Percentiles rank a stretch among this genome's conserved stretches.
These are phyloP conservation scores for Ceratobasidium sp. DNA, from an alignment of 1,284 basidiomycete genomes.

Conservation along the genomic window DNA sequence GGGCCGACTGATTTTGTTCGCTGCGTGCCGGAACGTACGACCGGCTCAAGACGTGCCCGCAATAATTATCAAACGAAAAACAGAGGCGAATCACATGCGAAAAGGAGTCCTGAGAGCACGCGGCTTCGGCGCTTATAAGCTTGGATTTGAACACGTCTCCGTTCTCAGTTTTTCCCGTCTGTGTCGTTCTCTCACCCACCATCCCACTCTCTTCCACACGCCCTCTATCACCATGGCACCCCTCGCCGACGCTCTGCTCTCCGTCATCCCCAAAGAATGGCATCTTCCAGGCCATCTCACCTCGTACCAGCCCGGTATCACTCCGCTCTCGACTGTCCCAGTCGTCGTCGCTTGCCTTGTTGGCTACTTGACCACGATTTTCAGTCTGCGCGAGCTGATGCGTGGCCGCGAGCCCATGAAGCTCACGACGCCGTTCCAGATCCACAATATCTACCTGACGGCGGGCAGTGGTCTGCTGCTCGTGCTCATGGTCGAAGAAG, in stretches of 20 bases:
- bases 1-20: slow-evolving; percentile 20
- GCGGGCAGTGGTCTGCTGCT: slow-evolving; percentile 64
- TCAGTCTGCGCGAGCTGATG: slow-evolving; percentile 88
- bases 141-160: slow-evolving; percentile 39
- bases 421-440: slow-evolving; percentile 88
- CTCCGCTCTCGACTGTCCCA: slow-evolving; percentile 83
- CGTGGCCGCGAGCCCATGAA: slow-evolving; percentile 77
- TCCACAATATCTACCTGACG: slow-evolving; percentile 69
- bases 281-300: slow-evolving; percentile 69
- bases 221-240: slow-evolving; percentile 47
- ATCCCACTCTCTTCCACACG: slow-evolving; percentile 40
- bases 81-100: slow-evolving; percentile 25
- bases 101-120: slow-evolving; percentile 22
- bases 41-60: slow-evolving; percentile 20
- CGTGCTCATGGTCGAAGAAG: slow-evolving; percentile 65
- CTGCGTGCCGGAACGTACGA: neutral
- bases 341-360: slow-evolving; percentile 76
- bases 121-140: slow-evolving; percentile 38
- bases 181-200: slow-evolving; percentile 13
- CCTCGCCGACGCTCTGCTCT: slow-evolving; percentile 77
- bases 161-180: slow-evolving; percentile 35
- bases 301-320: slow-evolving; percentile 76
- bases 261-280: slow-evolving; percentile 58
- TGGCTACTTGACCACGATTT: slow-evolving; percentile 89
- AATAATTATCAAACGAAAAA: slow-evolving; percentile 16